Evolutionary conservation across 2,329 filamentous ascomycete species (phyloP).

Genomic region (Ceratocystis papillata): DNA sequence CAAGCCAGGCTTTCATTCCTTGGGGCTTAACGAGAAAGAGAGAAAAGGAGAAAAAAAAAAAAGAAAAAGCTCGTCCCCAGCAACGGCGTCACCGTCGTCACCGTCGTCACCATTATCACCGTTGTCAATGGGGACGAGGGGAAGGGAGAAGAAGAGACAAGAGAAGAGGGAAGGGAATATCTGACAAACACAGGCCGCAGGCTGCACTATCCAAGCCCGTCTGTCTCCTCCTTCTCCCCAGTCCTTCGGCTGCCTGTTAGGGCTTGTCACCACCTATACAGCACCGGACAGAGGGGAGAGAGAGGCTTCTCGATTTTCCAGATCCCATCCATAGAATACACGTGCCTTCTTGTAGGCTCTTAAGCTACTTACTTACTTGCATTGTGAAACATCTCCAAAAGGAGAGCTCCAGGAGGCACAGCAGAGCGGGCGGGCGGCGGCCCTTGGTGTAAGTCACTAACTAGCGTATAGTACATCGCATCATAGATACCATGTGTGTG

Average conservation of each 20-base stretch:
- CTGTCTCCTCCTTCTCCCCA: not conserved
- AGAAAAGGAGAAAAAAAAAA: not conserved
- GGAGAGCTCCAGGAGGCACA: not conserved
- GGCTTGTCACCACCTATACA: not conserved
- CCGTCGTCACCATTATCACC: not conserved
- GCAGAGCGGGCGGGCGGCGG: too few relatives aligned
- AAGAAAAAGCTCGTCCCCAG: not conserved
- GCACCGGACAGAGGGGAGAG: not conserved
- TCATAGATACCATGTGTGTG: too few relatives aligned
- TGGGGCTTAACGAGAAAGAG: not conserved
- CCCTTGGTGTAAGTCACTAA: too few relatives aligned
- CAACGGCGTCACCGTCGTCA: not conserved
- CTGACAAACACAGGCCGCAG: not conserved
- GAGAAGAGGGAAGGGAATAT: not conserved
- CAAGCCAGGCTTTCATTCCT: not conserved
- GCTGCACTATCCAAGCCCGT: not conserved
- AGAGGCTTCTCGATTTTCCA: not conserved
- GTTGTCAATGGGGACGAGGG: not conserved
- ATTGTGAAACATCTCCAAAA: not conserved
- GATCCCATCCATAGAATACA: not conserved
- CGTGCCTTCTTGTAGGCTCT: not conserved
- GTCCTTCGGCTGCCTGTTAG: not conserved
- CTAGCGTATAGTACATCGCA: too few relatives aligned
- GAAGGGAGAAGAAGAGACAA: not conserved
- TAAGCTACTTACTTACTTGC: not conserved